These are phyloP conservation scores for Ilyonectria sp. DNA, from an alignment of 2,329 filamentous ascomycete genomes.

Conservation along the genomic window DNA sequence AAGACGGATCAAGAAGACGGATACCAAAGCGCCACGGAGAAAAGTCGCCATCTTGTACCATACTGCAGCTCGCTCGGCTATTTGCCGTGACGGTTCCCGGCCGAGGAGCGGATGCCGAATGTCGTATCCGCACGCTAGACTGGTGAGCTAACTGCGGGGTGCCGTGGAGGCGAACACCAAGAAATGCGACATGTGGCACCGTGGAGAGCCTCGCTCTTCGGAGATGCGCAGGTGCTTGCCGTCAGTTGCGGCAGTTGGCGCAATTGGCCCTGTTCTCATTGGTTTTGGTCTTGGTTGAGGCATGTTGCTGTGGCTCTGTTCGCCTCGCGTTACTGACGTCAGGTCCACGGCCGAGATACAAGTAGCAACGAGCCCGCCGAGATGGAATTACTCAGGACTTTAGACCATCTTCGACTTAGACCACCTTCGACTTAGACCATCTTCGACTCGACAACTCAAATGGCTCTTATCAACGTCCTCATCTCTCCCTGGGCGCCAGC, in stretches of 20 bases:
- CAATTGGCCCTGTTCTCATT: slow-evolving; percentile 9
- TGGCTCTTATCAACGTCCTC: slow-evolving; percentile 40
- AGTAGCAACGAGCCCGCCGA: slow-evolving; percentile 11
- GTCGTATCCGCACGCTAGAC: slow-evolving; percentile 9
- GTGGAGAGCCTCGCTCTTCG: neutral
- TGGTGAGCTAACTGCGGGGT: slow-evolving; percentile 8
- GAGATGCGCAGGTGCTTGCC: no score
- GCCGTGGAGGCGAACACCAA: slow-evolving; percentile 10
- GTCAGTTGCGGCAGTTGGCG: slow-evolving; percentile 12
- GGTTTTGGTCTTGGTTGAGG: neutral
- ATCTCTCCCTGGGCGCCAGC: slow-evolving; percentile 40
- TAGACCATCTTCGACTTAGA: neutral
- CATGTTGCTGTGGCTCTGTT: no score
- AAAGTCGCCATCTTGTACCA: slow-evolving; percentile 5
- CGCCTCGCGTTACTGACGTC: slow-evolving; percentile 13
- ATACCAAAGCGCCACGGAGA: neutral
- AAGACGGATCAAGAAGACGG: neutral
- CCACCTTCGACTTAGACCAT: neutral
- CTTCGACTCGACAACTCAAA: slow-evolving; percentile 7
- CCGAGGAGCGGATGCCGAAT: slow-evolving; percentile 25
- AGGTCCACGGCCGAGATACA: slow-evolving; percentile 6
- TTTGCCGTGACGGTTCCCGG: slow-evolving; percentile 6
- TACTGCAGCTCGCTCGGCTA: neutral
- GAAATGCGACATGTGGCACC: neutral
- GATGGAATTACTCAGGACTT: neutral